These are phyloP conservation scores for Anacardium occidentale DNA, from an alignment of 345 rosid species.

Conservation along the genomic window DNA sequence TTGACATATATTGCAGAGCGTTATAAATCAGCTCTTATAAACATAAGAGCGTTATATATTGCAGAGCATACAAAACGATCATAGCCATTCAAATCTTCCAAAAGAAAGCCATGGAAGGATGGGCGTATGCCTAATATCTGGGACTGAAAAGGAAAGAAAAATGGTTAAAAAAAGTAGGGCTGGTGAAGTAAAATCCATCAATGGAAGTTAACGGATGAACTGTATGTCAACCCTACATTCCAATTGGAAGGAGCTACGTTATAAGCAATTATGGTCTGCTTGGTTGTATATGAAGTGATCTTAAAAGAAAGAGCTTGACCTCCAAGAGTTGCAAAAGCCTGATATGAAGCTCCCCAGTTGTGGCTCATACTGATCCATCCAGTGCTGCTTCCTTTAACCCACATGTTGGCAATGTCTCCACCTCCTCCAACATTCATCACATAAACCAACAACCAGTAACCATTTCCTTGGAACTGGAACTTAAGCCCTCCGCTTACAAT, in stretches of 20 bases:
- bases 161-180: too few species aligned
- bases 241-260: conserved; percentile 73
- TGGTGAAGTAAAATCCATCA: conserved; percentile 22
- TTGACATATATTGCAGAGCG: too few species aligned
- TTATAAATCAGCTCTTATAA: too few species aligned
- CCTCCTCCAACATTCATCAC: conserved; percentile 78
- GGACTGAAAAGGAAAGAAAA: neutral
- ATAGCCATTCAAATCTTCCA: neutral
- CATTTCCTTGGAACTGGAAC: conserved; percentile 49
- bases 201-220: conserved; percentile 51
- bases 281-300: conserved; percentile 59
- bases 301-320: conserved; percentile 80
- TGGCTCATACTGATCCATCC: conserved; percentile 86
- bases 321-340: conserved; percentile 67
- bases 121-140: neutral
- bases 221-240: conserved; percentile 56
- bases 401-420: conserved; percentile 51
- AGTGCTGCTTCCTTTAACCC: conserved; percentile 71
- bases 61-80: too few species aligned
- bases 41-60: too few species aligned
- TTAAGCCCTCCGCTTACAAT: conserved; percentile 44
- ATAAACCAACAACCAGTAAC: conserved; percentile 59
- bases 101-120: neutral
- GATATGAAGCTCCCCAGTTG: conserved; percentile 93
- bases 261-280: conserved; percentile 52